A percentile compares a stretch with the other conserved stretches of the same genome.
These are phyloP conservation scores for Cryptosporidium ubiquitum DNA, from an alignment of 169 alveolate species.

Conservation along the genomic window DNA sequence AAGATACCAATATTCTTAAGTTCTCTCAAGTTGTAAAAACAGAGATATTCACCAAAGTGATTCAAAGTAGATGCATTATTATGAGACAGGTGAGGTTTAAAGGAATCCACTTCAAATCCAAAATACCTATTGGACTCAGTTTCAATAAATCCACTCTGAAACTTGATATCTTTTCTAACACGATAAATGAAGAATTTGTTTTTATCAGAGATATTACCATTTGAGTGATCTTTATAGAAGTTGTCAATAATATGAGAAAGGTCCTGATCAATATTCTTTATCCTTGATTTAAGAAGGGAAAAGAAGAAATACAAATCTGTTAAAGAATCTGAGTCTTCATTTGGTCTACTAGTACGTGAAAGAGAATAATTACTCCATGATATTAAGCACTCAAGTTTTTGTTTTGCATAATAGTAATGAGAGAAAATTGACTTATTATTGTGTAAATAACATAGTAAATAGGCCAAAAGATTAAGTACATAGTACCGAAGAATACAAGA, in stretches of 20 bases:
- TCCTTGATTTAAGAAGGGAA: background rate
- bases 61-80: background rate
- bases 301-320: conserved; percentile 33
- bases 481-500: conserved; percentile 40
- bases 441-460: background rate
- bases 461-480: conserved; percentile 5
- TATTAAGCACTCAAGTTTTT: conserved; percentile 11
- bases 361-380: conserved; percentile 11
- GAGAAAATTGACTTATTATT: background rate
- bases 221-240: conserved; percentile 14
- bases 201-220: background rate
- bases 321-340: conserved; percentile 24
- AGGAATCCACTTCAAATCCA: background rate
- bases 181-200: conserved; percentile 8
- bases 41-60: conserved; percentile 39
- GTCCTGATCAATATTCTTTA: background rate
- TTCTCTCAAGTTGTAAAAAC: conserved; percentile 19
- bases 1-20: background rate
- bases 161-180: background rate
- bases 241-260: background rate
- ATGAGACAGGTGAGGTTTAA: background rate
- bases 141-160: background rate
- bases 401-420: background rate
- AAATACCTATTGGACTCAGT: background rate
- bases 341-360: background rate